Percentiles rank a stretch among this genome's conserved stretches.
These are phyloP conservation scores for Phytophthora chlamydospora DNA, from an alignment of 352 stramenopile species.

Conservation along the genomic window DNA sequence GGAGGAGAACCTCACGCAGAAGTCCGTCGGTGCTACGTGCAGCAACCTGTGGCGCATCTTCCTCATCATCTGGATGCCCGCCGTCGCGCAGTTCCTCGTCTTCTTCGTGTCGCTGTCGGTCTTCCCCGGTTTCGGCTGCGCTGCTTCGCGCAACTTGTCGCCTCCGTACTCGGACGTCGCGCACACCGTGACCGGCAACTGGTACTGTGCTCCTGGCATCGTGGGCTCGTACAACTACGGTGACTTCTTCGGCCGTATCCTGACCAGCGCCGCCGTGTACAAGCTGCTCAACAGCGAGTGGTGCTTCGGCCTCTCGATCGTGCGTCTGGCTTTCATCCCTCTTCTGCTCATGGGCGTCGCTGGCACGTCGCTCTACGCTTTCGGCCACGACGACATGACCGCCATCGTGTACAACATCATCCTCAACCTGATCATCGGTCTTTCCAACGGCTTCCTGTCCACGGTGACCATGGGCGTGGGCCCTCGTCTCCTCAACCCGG, in stretches of 20 bases:
- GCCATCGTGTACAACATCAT: slow-evolving; percentile 49
- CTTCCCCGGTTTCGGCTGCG: slow-evolving; percentile 63
- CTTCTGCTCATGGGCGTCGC: slow-evolving; percentile 60
- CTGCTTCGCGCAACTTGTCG: slow-evolving; percentile 41
- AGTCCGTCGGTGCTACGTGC: slow-evolving; percentile 39
- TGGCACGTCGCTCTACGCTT: slow-evolving; percentile 60
- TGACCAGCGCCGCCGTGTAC: slow-evolving; percentile 55
- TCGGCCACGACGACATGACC: slow-evolving; percentile 34
- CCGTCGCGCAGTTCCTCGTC: slow-evolving; percentile 54
- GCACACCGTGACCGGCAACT: slow-evolving; percentile 30
- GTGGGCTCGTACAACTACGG: slow-evolving; percentile 71
- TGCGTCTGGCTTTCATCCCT: slow-evolving; percentile 62
- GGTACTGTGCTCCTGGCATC: slow-evolving; percentile 62
- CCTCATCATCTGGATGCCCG: slow-evolving; percentile 54
- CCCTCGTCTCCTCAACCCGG: slow-evolving; percentile 51
- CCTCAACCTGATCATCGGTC: slow-evolving; percentile 56
- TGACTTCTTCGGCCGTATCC: slow-evolving; percentile 60
- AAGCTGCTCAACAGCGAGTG: slow-evolving; percentile 62
- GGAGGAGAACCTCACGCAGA: slow-evolving; percentile 37
- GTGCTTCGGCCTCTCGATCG: slow-evolving; percentile 45
- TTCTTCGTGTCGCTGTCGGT: slow-evolving; percentile 68
- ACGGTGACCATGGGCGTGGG: slow-evolving; percentile 70
- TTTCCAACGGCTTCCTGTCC: slow-evolving; percentile 60
- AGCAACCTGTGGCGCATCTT: slow-evolving; percentile 55
- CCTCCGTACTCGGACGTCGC: slow-evolving; percentile 30